Conservation (phyloP, 2,329 filamentous ascomycete species). For the Anisogramma anomala region DNA sequence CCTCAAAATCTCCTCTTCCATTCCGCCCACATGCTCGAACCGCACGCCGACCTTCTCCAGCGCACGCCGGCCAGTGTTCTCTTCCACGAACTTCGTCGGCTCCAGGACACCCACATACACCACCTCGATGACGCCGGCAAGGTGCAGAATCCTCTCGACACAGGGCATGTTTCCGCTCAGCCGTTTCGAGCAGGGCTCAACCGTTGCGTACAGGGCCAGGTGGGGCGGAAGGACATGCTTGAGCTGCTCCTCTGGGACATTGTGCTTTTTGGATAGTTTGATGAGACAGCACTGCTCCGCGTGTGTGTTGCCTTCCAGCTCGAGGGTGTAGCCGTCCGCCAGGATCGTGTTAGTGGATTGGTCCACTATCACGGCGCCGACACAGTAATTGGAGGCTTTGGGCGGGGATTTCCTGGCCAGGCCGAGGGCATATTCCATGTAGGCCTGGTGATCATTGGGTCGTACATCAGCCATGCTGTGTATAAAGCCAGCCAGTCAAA, state of each 20-base stretch:
- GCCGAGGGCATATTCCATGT: conserved; percentile 61
- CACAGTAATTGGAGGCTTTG: conserved; percentile 83
- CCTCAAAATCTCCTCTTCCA: conserved; percentile 69
- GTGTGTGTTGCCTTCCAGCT: conserved; percentile 86
- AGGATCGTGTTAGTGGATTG: conserved; percentile 47
- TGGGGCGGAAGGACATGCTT: conserved; percentile 38
- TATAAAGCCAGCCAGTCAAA: background rate
- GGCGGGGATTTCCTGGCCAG: conserved; percentile 70
- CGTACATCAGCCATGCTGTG: conserved; percentile 17
- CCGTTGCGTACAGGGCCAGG: conserved; percentile 73
- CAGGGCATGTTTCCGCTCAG: conserved; percentile 67
- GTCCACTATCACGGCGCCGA: conserved; percentile 77
- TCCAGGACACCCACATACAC: conserved; percentile 85
- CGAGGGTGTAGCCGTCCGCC: conserved; percentile 79
- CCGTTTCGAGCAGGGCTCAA: conserved; percentile 71
- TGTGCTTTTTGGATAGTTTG: conserved; percentile 49
- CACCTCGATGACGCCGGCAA: conserved; percentile 51
- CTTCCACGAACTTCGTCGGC: conserved; percentile 77
- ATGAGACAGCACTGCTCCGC: conserved; percentile 86
- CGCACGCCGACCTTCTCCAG: conserved; percentile 62
- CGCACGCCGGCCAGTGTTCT: conserved; percentile 62
- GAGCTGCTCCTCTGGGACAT: conserved; percentile 43
- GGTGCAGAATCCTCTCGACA: conserved; percentile 62
- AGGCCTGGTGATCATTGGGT: conserved; percentile 32
- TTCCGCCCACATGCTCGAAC: conserved; percentile 59